Conservation (phyloP, 2,329 filamentous ascomycete genomes). For the Sarocladium strictum region DNA sequence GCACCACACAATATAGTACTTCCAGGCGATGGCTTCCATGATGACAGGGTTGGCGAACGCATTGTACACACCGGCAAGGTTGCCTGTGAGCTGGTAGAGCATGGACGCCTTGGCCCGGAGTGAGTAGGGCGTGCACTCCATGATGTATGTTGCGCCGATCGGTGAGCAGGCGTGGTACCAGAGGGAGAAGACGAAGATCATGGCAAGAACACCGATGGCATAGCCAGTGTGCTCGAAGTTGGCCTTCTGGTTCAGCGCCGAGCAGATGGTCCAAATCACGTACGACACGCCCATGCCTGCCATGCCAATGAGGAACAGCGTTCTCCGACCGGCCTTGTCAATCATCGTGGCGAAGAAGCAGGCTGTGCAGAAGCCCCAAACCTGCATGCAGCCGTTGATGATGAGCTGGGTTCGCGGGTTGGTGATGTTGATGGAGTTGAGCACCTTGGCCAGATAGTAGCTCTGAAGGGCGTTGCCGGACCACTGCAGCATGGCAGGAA, state of each 20-base stretch:
- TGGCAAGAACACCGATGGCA: slow-evolving; percentile 38
- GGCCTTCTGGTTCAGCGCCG: slow-evolving; percentile 26
- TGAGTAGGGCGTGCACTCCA: slow-evolving; percentile 34
- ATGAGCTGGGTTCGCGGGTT: slow-evolving; percentile 23
- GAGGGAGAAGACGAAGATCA: slow-evolving; percentile 20
- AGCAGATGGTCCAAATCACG: slow-evolving; percentile 33
- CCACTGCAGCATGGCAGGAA: neutral
- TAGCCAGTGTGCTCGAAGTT: slow-evolving; percentile 19
- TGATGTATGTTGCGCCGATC: slow-evolving; percentile 36
- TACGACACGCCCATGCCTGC: slow-evolving; percentile 29
- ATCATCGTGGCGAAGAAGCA: slow-evolving; percentile 28
- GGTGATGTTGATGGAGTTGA: slow-evolving; percentile 33
- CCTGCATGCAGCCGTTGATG: slow-evolving; percentile 22
- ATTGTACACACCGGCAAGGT: slow-evolving; percentile 26
- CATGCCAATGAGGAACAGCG: slow-evolving; percentile 31
- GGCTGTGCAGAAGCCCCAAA: slow-evolving; percentile 31
- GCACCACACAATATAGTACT: slow-evolving; percentile 38
- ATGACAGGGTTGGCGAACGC: slow-evolving; percentile 38
- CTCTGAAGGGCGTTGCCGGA: slow-evolving; percentile 20
- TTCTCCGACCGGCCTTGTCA: slow-evolving; percentile 33
- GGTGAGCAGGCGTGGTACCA: slow-evolving; percentile 29
- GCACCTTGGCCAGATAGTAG: slow-evolving; percentile 34
- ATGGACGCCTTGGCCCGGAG: slow-evolving; percentile 23
- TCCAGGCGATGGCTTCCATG: slow-evolving; percentile 33
- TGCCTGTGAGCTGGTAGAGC: slow-evolving; percentile 22